Base-by-base conservation (phyloP, 139 green algal genomes). In the Microglena sp. region DNA sequence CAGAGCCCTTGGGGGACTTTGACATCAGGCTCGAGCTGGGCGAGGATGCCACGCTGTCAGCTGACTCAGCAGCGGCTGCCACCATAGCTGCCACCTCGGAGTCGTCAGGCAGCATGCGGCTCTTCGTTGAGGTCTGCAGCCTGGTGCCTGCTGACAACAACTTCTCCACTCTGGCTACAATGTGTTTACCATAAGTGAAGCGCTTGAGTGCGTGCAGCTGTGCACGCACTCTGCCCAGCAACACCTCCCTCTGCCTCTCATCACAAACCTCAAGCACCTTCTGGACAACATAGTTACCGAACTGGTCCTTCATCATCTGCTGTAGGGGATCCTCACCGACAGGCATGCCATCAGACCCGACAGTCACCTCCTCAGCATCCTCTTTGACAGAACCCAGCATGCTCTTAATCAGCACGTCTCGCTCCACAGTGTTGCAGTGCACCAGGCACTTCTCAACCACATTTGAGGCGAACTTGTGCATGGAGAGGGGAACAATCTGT, bases 141-240 rank as follows among this genome's bases (percentile, higher is more conserved):
- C 65, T 69, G 21, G 70, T 74, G 28, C 77, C 77, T 4, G 73
- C 68, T 1, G 29, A 59, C 1, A 91, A 64, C 55, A 93, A 73
- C 65, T 87, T 95, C 81, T 96, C 90, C 32, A 95, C 79, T 6
- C 89, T 82, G 21, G 80, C 77, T 3, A 92, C 85, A 36, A 97
- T 96, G 87, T 97, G 91, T 77, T 97, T 97, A 62, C 90, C 92
- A 53, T 97, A 97, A 1, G 82, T 87, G 50, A 71, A 88, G 62
- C 83, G 89, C 70, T 90, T 89, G 18, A 97, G 75, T 2, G 60
- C 62, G 18, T 87, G 74, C 67, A 96, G 74, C 55, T 92, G 82
- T n/a, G 73, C 65, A 11, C 79, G 63, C 58, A 96, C 77, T 27
- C 78, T 68, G 22, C 33, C 67, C 57, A 96, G 72, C 62, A 95